Evolutionary conservation across 1,284 basidiomycete genomes (phyloP).

Genomic region (Ustilago loliicola): DNA sequence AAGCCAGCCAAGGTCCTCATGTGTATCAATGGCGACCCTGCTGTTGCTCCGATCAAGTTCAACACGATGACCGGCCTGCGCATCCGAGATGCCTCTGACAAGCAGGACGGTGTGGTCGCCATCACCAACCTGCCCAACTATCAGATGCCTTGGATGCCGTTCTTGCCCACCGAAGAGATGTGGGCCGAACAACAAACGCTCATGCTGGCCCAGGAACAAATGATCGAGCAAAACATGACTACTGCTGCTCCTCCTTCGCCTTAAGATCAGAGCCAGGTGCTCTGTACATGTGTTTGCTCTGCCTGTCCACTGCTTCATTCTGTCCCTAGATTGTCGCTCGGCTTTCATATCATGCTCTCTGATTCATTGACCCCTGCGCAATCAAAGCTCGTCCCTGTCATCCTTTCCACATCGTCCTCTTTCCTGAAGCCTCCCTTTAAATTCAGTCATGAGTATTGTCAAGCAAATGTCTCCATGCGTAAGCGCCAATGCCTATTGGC

Average conservation of each 20-base stretch:
- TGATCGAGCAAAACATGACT: conserved; percentile 36
- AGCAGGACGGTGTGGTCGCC: conserved; percentile 26
- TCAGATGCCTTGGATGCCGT: conserved; percentile 48
- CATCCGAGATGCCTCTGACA: conserved; percentile 26
- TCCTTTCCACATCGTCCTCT: not conserved
- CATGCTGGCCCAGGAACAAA: conserved; percentile 39
- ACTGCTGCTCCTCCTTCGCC: conserved; percentile 16
- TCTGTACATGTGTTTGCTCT: not conserved
- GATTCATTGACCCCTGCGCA: not conserved
- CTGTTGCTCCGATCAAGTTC: conserved; percentile 40
- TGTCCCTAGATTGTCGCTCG: not conserved
- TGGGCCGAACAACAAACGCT: conserved; percentile 44
- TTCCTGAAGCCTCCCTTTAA: not conserved
- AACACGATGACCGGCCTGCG: conserved; percentile 42
- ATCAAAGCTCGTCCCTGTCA: not conserved
- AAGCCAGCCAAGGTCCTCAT: conserved; percentile 31
- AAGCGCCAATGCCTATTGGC: not conserved
- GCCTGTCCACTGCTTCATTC: not conserved
- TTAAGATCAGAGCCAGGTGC: too few relatives aligned
- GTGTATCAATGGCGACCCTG: conserved; percentile 50
- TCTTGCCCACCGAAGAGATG: conserved; percentile 46
- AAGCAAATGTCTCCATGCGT: not conserved
- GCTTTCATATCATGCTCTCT: not conserved
- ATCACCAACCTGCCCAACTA: conserved; percentile 47
- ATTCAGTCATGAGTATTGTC: not conserved